Evolutionary conservation across 2,329 filamentous ascomycete species (phyloP), one percentile per base, ranked within the genome.

Genomic region (Pseudogymnoascus sp.): DNA sequence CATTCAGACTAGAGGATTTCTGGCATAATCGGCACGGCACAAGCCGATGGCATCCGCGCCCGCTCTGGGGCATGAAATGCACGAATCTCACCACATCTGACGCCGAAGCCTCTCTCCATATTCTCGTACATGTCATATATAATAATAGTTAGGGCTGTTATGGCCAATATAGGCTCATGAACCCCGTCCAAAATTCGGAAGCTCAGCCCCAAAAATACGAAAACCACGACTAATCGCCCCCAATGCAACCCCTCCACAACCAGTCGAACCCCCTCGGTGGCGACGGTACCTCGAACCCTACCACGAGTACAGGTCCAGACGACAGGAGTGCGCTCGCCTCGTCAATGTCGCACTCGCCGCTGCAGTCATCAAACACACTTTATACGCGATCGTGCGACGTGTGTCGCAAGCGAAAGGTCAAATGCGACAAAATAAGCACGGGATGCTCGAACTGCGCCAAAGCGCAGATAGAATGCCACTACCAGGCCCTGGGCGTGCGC

Each of bases 361-460:
- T 31, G n/a, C 60, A 61, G 35, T 61, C 64, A 49, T 66, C 69
- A 18, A 67, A 69, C 60, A 69, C 67, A 23, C 63, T 73, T 4
- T 69, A 70, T 63, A 64, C 68, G 25, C 66, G 72, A 25, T 71
- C 69, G 25, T 83, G 81, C 66, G 77, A 82, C 14, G 83, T 80
- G 28, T 83, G 81, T 68, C 73, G 81, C 9, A 77, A 79, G 49
- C 78, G 86, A 65, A 88, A 90, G 74, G 89, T 92, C 62, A 88
- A 88, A 70, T 92, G 89, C 79, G 88, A 92, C 77, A 91, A 91
- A 77, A 81, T 84, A 69, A 85, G 90, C 78, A 59, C 38, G 14
- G 87, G 88, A 14, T 92, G 89, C 74, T 85, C 85, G 69, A 91
- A 92, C 73, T 92, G 89, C 73, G 83, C 83, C 43, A 84, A 87